Percentiles rank a stretch among this genome's conserved stretches.
These are phyloP conservation scores for Jamesozyma piceae DNA, from an alignment of 805 yeast species.

Conservation along the genomic window DNA sequence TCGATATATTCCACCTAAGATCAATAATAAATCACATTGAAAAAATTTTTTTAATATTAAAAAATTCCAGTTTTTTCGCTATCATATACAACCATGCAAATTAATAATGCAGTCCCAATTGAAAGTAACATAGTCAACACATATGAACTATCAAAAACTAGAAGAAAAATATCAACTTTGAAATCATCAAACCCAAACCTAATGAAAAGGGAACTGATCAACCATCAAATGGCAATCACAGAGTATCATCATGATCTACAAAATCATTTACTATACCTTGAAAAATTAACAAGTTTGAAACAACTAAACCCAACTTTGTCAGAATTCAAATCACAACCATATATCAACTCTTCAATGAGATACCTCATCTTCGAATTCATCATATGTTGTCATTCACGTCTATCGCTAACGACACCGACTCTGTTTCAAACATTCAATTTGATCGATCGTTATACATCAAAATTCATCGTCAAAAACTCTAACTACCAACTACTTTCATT, in stretches of 20 bases:
- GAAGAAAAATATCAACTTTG: conserved; percentile 10
- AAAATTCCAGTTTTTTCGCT: too few species aligned
- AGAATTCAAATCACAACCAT: conserved; percentile 32
- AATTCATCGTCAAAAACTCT: conserved; percentile 65
- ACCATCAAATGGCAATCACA: conserved; percentile 36
- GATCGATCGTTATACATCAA: conserved; percentile 79
- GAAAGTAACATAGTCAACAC: neutral
- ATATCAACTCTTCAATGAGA: conserved; percentile 47
- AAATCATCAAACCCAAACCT: conserved; percentile 24
- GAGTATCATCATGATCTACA: conserved; percentile 29
- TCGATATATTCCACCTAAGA: too few species aligned
- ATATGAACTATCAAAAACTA: conserved; percentile 7
- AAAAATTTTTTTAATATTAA: too few species aligned
- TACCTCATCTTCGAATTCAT: conserved; percentile 72
- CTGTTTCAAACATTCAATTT: conserved; percentile 59
- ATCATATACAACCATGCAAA: too few species aligned
- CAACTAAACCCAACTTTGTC: conserved; percentile 9
- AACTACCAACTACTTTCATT: conserved; percentile 82
- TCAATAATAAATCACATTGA: too few species aligned
- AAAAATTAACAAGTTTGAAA: neutral
- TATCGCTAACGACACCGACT: conserved; percentile 53
- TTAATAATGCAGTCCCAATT: too few species aligned
- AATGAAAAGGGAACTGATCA: conserved; percentile 39
- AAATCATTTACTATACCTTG: neutral
- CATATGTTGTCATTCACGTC: conserved; percentile 57